A percentile compares a stretch with the other conserved stretches of the same genome.
phyloP scores from a whole-genome alignment of 2,329 filamentous ascomycete genomes.

The Xylaria sp. region DNA sequence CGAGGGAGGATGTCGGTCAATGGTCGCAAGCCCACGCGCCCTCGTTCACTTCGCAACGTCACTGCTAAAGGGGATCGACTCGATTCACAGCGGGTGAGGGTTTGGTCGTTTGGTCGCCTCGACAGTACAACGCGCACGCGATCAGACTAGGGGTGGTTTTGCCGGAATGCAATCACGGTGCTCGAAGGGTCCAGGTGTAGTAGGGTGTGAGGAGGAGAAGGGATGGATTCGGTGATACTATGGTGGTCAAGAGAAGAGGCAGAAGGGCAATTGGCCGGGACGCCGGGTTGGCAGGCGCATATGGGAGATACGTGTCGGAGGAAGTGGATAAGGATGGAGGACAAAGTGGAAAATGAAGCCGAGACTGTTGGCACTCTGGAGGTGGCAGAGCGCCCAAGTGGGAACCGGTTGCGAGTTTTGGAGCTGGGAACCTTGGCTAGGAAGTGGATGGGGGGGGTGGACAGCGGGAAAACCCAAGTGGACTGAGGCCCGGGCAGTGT shows the following conservation, averaged over 20 bases:
- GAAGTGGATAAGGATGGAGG: conserved; percentile 16
- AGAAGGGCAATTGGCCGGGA: conserved; percentile 5
- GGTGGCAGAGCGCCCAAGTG: conserved; percentile 22
- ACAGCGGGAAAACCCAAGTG: conserved; percentile 21
- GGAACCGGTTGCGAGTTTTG: conserved; percentile 25
- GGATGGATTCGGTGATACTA: not conserved
- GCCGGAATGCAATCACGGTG: not conserved
- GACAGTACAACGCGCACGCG: not conserved
- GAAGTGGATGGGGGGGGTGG: conserved; percentile 20
- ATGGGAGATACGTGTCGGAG: not conserved
- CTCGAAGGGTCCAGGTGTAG: not conserved
- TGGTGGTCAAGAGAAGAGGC: not conserved
- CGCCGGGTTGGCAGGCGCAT: not conserved
- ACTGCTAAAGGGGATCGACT: conserved; percentile 14
- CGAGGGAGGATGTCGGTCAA: conserved; percentile 6
- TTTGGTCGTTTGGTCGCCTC: not conserved
- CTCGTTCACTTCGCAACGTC: conserved; percentile 10
- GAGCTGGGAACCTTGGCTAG: conserved; percentile 12
- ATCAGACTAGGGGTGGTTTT: not conserved
- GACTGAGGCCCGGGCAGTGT: not conserved
- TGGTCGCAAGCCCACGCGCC: conserved; percentile 15
- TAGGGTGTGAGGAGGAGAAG: not conserved
- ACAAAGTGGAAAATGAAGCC: conserved; percentile 32
- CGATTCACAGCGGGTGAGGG: conserved; percentile 1
- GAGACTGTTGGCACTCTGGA: conserved; percentile 20